Conservation (phyloP, 225 moss, liverwort and hornwort species). For the Sphagnum contortum region DNA sequence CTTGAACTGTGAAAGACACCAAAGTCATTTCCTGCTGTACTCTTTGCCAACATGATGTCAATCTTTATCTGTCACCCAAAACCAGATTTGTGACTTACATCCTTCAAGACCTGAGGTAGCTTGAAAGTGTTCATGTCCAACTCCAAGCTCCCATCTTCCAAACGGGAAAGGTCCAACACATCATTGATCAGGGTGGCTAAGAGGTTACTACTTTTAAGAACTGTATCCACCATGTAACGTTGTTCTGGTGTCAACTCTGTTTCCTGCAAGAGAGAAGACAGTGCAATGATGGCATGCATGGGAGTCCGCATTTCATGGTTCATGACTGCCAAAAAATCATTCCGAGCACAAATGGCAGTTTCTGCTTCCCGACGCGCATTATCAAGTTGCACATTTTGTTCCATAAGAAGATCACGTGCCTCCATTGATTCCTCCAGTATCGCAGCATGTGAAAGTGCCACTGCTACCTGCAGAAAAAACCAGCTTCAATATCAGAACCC, state of each 20-base stretch:
- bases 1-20: too few relatives aligned
- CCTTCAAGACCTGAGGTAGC: conserved; percentile 1
- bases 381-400: conserved; percentile 6
- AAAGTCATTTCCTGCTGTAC: too few relatives aligned
- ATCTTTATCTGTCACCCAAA: too few relatives aligned
- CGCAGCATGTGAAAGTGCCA: conserved; percentile 6
- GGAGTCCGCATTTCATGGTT: conserved; percentile 5
- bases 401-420: conserved; percentile 6
- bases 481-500: not conserved
- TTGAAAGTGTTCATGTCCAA: conserved; percentile 3
- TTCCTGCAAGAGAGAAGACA: conserved; percentile 6
- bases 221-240: conserved; percentile 4
- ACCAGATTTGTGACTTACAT: not conserved
- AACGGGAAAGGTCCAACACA: not conserved
- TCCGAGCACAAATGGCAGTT: conserved; percentile 6
- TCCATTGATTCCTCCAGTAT: conserved; percentile 5
- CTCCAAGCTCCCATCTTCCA: conserved; percentile 7
- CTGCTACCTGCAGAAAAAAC: conserved; percentile 2
- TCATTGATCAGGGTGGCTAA: conserved; percentile 6
- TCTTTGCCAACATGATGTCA: too few relatives aligned
- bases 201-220: conserved; percentile 7
- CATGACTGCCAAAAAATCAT: conserved; percentile 7
- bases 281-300: conserved; percentile 7
- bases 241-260: conserved; percentile 6
- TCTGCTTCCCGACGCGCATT: conserved; percentile 6